Conservation (phyloP, 441 rosid species). For the Gossypium gossypioides region DNA sequence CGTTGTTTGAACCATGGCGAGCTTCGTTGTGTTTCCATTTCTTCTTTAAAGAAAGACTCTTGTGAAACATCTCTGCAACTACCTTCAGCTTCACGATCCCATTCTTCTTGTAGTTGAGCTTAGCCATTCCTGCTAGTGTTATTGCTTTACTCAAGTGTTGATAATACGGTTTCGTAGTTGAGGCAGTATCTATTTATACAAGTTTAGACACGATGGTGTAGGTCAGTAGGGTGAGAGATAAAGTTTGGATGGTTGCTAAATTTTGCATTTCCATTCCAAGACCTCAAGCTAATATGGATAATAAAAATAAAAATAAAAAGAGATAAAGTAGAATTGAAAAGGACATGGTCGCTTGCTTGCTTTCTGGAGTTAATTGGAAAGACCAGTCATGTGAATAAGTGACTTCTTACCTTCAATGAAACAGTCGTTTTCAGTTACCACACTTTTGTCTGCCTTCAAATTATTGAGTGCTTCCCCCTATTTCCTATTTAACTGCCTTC, state of each 20-base stretch:
- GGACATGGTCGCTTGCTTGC: too few species aligned
- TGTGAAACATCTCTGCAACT: conserved; percentile 40
- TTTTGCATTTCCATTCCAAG: neutral
- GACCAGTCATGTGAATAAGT: conserved; percentile 23
- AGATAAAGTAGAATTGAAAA: neutral
- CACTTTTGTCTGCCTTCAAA: conserved; percentile 6
- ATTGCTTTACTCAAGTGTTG: neutral
- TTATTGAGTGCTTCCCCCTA: neutral
- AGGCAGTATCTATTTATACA: neutral
- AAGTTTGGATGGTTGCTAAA: neutral
- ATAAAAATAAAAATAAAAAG: too few species aligned
- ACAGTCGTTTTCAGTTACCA: conserved; percentile 15
- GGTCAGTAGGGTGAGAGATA: neutral
- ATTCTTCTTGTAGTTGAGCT: conserved; percentile 32
- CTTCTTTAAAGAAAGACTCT: conserved; percentile 26
- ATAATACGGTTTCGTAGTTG: neutral
- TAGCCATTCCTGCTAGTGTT: conserved; percentile 24
- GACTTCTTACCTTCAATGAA: conserved; percentile 13
- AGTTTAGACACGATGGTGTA: neutral
- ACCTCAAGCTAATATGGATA: neutral
- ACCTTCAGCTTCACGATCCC: conserved; percentile 42
- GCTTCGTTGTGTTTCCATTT: conserved; percentile 22
- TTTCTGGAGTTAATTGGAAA: neutral
- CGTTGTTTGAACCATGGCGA: conserved; percentile 9
- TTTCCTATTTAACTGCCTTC: too few species aligned